phyloP scores from a whole-genome alignment of 306 rosid genomes.

The Malus fusca region DNA sequence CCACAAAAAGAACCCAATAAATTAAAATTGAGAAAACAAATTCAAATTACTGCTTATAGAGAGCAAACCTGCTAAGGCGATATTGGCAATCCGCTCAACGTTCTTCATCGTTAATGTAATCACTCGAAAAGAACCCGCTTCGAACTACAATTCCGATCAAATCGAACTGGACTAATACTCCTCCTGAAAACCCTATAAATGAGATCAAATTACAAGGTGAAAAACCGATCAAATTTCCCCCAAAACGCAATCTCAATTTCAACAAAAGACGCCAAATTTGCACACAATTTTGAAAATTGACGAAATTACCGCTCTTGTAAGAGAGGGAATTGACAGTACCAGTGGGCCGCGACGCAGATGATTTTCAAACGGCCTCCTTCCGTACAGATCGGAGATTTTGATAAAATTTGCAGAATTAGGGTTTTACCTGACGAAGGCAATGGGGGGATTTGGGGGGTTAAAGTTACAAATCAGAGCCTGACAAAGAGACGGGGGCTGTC shows the following conservation, averaged over 20 bases:
- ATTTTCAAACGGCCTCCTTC: slow-evolving; percentile 14
- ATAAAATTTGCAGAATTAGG: slow-evolving; percentile 41
- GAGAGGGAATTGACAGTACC: slow-evolving; percentile 17
- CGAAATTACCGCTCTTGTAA: neutral
- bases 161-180: slow-evolving; percentile 27
- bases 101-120: slow-evolving; percentile 49
- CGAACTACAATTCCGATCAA: slow-evolving; percentile 26
- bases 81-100: slow-evolving; percentile 75
- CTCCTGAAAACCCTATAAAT: slow-evolving; percentile 33
- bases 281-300: neutral
- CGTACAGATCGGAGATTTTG: slow-evolving; percentile 50
- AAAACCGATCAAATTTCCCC: neutral
- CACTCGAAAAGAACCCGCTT: slow-evolving; percentile 5
- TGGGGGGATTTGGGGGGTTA: neutral
- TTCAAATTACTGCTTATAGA: neutral
- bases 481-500: neutral
- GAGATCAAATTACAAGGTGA: slow-evolving; percentile 2
- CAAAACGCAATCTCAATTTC: neutral
- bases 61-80: slow-evolving; percentile 72
- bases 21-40: neutral
- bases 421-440: slow-evolving; percentile 33
- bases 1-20: neutral
- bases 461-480: neutral
- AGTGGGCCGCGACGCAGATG: slow-evolving; percentile 24
- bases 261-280: neutral